Evolutionary conservation across 192 early-diverging fungal species (phyloP), one percentile per base, ranked within the genome.

Genomic region (Phycomyces nitens): DNA sequence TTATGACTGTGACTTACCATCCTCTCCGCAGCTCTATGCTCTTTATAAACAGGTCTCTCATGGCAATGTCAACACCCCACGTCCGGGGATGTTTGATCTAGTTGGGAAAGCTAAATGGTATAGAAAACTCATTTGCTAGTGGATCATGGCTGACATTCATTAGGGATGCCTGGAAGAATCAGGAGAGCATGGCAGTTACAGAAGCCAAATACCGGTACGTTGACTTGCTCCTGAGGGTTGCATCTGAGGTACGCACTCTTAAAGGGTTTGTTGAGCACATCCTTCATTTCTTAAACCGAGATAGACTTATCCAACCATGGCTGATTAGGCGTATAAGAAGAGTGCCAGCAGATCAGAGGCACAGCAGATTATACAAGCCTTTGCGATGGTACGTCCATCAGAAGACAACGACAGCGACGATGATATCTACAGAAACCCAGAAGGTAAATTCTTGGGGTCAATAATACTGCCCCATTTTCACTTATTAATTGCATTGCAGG

Each of bases 11-110:
- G 44, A 47, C 12, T 47, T 18, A 14, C 26, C n/a, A 26, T 29
- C 10, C 18, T 34, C 20, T 26, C 18, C 29, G 7, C 29, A 81
- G 77, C 59, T 82, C 20, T 82, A 82, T 72, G 77, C 71, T 2
- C 55, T 77, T 11, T 79, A 82, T 59, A 82, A 82, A 29, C 80
- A 82, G 67, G 75, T 71, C 22, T 72, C 78, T 10, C 40, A 65
- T 29, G 80, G 80, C 0, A 57, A 68, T 53, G 66, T 72, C 8
- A 62, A 58, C 50, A 77, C 70, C 11, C 62, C 75, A 23, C n/a
- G 80, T 12, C 80, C 80, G 0, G 68, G 72, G 6, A 38, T 82
- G 42, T 82, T 66, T 56, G 80, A 82, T 64, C 69, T 77, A 7
- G 75, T 77, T 52, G 80, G 72, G 16, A 51, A 77, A 43, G 65